Evolutionary conservation across 2,329 filamentous ascomycete species (phyloP), one percentile per base, ranked within the genome.

Genomic region (Cadophora gregata): DNA sequence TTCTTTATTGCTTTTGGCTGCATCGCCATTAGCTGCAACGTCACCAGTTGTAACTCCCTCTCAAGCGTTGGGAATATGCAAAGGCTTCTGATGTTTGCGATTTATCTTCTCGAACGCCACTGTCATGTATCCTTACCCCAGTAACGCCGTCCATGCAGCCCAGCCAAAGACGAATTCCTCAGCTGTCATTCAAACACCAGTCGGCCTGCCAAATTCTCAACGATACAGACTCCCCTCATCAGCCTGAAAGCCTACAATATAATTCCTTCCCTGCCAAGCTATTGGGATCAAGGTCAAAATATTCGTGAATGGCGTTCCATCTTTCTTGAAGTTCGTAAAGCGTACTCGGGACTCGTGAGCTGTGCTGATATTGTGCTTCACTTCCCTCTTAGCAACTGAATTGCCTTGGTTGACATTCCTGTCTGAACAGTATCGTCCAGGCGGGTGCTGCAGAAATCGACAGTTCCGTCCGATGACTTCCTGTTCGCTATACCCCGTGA

Each of bases 201-300:
- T 21, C 14, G 42, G 10, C 5, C 19, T 21, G 42, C 5, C 42
- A 3, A 21, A 8, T 36, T 33, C 19, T 56, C 33, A 58, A 1
- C 48, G 61, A 31, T 27, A 27, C 8, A 63, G 8, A 9, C 51
- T 42, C 8, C 64, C 51, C 38, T 67, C 62, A 59, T 70, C 69
- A 2, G 67, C 69, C 47, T 75, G 73, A 60, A 75, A 73, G 0
- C 73, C 73, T 12, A 75, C 68, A 10, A 75, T 64, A 42, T 73
- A 75, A 21, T 55, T 59, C 60, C 66, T 71, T 27, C 67, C 66
- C 58, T 90, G 89, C 92, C 92, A 97, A 0, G 88, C 85, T 62
- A 97, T 94, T 0, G 95, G 94, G 62, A 97, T 96, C 89, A 97
- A 95, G 10, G 95, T 97, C 55, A 97, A 83, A 7, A 97, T 81